Conservation (phyloP, 345 rosid genomes). For the Combretum micranthum region DNA sequence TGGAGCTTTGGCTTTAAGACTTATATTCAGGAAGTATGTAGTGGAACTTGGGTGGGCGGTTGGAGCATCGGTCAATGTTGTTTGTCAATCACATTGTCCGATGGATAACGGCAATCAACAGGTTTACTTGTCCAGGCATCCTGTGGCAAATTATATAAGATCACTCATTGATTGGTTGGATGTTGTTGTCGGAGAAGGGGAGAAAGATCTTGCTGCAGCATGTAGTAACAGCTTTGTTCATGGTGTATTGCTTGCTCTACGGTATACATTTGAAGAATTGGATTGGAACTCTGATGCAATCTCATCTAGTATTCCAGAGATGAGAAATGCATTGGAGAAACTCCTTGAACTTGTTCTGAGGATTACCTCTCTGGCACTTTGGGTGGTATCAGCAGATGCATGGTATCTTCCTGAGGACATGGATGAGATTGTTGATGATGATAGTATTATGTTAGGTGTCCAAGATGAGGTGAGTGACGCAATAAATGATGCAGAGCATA, state of each 20-base stretch:
- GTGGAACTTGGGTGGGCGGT: slow-evolving; percentile 79
- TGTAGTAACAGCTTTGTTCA: slow-evolving; percentile 90
- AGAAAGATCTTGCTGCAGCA: slow-evolving; percentile 76
- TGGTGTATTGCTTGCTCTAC: slow-evolving; percentile 74
- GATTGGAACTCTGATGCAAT: slow-evolving; percentile 77
- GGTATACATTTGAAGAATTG: slow-evolving; percentile 93
- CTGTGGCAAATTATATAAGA: slow-evolving; percentile 64
- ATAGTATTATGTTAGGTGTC: slow-evolving; percentile 40
- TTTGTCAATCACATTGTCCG: slow-evolving; percentile 34
- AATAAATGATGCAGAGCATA: slow-evolving; percentile 28
- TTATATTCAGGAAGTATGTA: slow-evolving; percentile 82
- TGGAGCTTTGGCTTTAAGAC: slow-evolving; percentile 77
- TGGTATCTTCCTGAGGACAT: slow-evolving; percentile 75
- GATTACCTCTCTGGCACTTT: slow-evolving; percentile 80
- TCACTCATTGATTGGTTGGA: slow-evolving; percentile 78
- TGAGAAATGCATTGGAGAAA: slow-evolving; percentile 60
- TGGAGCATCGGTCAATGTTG: slow-evolving; percentile 45
- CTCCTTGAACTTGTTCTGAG: slow-evolving; percentile 69
- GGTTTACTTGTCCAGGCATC: slow-evolving; percentile 23
- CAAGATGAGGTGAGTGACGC: slow-evolving; percentile 30
- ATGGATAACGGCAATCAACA: slow-evolving; percentile 24
- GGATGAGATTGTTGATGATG: slow-evolving; percentile 75
- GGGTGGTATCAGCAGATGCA: slow-evolving; percentile 99
- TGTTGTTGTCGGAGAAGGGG: slow-evolving; percentile 62
- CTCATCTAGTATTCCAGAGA: slow-evolving; percentile 49